Conservation (phyloP, 179 eudicot species). For the Nepenthes alata region DNA sequence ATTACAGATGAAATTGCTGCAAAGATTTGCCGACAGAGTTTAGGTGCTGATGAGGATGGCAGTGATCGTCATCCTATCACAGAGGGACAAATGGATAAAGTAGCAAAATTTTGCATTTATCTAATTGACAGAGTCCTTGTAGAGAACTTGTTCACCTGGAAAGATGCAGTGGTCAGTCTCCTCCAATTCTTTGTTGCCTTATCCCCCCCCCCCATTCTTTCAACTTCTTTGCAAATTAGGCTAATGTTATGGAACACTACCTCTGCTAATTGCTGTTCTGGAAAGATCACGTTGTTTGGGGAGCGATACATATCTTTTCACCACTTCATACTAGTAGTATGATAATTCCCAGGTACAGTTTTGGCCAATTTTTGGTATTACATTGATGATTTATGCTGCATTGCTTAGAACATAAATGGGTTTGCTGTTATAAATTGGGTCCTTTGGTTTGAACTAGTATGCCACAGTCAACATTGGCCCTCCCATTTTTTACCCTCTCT, state of each 20-base stretch:
- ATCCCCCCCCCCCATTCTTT: not conserved
- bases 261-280: not conserved
- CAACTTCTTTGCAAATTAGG: not conserved
- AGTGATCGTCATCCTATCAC: conserved; percentile 10
- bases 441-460: no score
- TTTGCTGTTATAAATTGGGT: no score
- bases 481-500: no score
- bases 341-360: no score
- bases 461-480: no score
- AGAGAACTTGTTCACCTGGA: conserved; percentile 65
- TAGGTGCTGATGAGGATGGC: conserved; percentile 12
- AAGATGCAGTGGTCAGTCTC: conserved; percentile 50
- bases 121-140: conserved; percentile 44
- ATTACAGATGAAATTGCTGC: conserved; percentile 39
- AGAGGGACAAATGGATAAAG: conserved; percentile 25
- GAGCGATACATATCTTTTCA: no score
- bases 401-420: no score
- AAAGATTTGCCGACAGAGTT: conserved; percentile 31
- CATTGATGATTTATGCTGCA: no score
- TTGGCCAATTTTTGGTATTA: no score
- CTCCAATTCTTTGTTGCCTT: not conserved
- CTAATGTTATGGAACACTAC: not conserved
- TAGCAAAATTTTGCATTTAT: conserved; percentile 64
- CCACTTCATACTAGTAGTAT: no score
- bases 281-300: no score